Evolutionary conservation across 2,329 filamentous ascomycete genomes (phyloP), one percentile per base, ranked within the genome.

Genomic region (Trichoderma citrinoviride): DNA sequence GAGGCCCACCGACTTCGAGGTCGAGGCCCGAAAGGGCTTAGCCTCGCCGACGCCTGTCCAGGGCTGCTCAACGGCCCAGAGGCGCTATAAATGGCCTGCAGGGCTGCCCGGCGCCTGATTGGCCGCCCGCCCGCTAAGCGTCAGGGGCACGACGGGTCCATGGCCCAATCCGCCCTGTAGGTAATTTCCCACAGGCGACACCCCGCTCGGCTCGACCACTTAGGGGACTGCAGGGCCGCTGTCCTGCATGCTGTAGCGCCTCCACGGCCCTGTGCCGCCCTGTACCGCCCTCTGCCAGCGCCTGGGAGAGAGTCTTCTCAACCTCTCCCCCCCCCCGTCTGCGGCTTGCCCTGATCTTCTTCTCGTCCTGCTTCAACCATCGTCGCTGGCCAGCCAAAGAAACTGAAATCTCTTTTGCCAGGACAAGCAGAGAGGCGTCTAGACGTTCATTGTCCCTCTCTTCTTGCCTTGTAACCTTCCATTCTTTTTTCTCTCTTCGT

Each of bases 401-500:
- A 47, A 47, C 10, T 3, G 19, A 14, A 66, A 27, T 37, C 47
- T 60, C 63, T 57, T 27, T 58, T 46, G 25, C 43, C 43, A 56
- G 58, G 40, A 52, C 12, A 37, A 37, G 33, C 33, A 43, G 53
- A 66, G 60, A 61, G 53, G 58, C 54, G 64, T 61, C 58, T 54
- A 50, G 41, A 54, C 66, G 58, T 65, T 68, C 58, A 41, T 66
- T 64, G 62, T 67, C 67, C 67, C 64, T 68, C 64, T 67, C 66
- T 65, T 65, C 60, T 63, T 65, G 61, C 68, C 67, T 69, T 68
- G 68, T 71, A 68, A 65, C 58, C 67, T 58, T 58, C 33, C 33
- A 37, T 37, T 37, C 41, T 37, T 61, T 29, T 14, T 25, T 41
- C 47, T 19, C 37, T 61, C 58, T 61, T 61, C 70, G 40, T 52